Base-by-base conservation (phyloP, 768 basidiomycete genomes). In the Lactarius hatsudake region DNA sequence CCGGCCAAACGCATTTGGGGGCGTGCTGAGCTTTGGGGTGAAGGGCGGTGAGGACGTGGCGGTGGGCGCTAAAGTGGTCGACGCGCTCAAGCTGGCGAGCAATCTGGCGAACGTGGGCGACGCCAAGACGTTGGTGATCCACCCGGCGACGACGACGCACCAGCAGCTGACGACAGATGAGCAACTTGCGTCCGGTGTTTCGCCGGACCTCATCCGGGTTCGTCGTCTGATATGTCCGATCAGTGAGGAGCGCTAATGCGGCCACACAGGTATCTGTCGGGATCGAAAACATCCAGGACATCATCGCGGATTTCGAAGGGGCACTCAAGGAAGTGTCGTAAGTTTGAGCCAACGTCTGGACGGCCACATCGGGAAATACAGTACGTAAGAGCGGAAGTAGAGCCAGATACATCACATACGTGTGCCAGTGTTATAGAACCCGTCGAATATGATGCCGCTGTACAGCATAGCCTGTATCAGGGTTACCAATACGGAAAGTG, bases 101-200 rank as follows among this genome's bases (percentile, higher is more conserved):
- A 78, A 91, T 72, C 80, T 91, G 10, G 89, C 88, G 15, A 91
- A 91, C 72, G 87, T 91, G 30, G 88, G 86, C 32, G 87, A 89
- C 66, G 86, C 88, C n/a, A 91, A 93, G 78, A 91, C 88, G 8
- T 82, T 93, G 18, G 87, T 90, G 48, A 90, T 93, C 65, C 88
- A 90, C 72, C 90, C 91, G 1, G 88, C 87, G 5, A 83, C 84
- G 28, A 92, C 92, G 28, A 93, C 91, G 0, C 91, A 94, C 72
- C 80, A 85, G 45, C 90, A 92, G 75, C 79, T 92, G 58, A 81
- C 80, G 0, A 78, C 76, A 26, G 84, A 81, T 63, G 91, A 93
- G 73, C 86, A 86, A 71, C 66, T 81, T 12, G 77, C 81, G 7
- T 81, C 86, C n/a, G 91, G 91, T 8, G 89, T 92, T 12, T 87